Evolutionary conservation across 1,284 basidiomycete species (phyloP).

Genomic region (Inonotus hispidus): DNA sequence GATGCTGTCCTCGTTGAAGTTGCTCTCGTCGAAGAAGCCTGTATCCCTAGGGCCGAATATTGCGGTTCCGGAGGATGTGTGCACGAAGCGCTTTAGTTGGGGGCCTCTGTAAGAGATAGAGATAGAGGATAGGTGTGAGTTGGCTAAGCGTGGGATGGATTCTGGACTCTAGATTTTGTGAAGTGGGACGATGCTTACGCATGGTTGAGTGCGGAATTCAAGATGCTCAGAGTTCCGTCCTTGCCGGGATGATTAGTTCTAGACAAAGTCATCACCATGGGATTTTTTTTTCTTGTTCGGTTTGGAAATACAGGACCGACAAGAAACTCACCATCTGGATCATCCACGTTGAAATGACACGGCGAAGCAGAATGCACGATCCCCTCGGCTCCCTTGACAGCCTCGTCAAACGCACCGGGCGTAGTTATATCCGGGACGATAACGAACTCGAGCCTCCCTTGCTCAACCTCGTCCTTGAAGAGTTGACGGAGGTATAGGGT

Average conservation of each 20-base stretch:
- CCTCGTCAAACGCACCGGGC: conserved; percentile 58
- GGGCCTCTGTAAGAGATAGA: conserved; percentile 3
- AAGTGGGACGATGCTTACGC: no score
- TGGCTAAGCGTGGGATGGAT: no score
- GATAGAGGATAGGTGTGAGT: no score
- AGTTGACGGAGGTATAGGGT: conserved; percentile 38
- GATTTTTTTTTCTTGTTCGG: no score
- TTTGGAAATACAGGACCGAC: no score
- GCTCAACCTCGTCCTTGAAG: conserved; percentile 26
- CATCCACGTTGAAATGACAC: conserved; percentile 31
- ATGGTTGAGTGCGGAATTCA: conserved; percentile 1
- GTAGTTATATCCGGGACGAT: conserved; percentile 17
- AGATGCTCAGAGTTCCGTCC: conserved; percentile 1
- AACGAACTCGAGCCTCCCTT: conserved; percentile 15
- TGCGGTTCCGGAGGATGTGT: conserved; percentile 4
- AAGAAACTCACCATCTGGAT: conserved; percentile 31
- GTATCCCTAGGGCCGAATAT: background rate
- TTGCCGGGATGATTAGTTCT: conserved; percentile 6
- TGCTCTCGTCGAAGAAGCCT: conserved; percentile 2
- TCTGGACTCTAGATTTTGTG: no score
- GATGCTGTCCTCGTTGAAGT: conserved; percentile 9
- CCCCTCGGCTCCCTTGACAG: conserved; percentile 59
- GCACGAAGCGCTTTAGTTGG: conserved; percentile 4
- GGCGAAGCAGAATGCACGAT: conserved; percentile 57
- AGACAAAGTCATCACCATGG: conserved; percentile 25